Base-by-base conservation (phyloP, 2,329 filamentous ascomycete species). In the Aspergillus calidoustus region DNA sequence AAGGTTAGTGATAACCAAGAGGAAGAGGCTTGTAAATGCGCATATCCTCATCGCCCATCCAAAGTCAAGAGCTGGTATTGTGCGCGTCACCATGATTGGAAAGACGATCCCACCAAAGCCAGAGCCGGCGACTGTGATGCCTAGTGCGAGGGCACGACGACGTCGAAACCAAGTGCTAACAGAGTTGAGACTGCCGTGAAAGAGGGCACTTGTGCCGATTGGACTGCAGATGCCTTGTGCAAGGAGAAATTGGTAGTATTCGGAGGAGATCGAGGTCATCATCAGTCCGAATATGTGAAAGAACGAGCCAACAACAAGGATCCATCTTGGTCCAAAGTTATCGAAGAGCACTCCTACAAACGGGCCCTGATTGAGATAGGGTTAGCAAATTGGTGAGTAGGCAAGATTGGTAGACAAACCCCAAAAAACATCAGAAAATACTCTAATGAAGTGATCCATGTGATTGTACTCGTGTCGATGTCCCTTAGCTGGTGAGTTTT, bases 11-110 rank as follows among this genome's bases (percentile, higher is more conserved):
- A 87, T 80, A 9, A 82, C 67, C 23, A 84, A 78, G 68, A 87
- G 57, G 60, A 81, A 82, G 63, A 91, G 81, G 65, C 90, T 85
- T 54, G 89, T 77, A 61, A 91, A 86, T 22, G 85, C 77, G 30
- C 76, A 77, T 57, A 81, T 81, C 8, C 85, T 79, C 77, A 87
- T 83, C 1, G 84, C 74, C 87, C 84, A 88, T 58, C 77, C 73
- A 68, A 86, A 84, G 60, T 85, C 82, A 60, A 86, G 75, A 38
- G 76, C 48, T 0, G 76, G 76, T 43, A 88, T 82, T 46, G 88
- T 75, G 25, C 80, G 80, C 2, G 80, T 76, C 13, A 87, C 77
- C 81, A 89, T 85, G 68, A 87, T 87, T 0, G 87, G 86, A 47
- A 87, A 82, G 46, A 88, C 80, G 30, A 89, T 82, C 3, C 85